Conservation (phyloP, 305 asterid genomes). For the Fraxinus nigra region DNA sequence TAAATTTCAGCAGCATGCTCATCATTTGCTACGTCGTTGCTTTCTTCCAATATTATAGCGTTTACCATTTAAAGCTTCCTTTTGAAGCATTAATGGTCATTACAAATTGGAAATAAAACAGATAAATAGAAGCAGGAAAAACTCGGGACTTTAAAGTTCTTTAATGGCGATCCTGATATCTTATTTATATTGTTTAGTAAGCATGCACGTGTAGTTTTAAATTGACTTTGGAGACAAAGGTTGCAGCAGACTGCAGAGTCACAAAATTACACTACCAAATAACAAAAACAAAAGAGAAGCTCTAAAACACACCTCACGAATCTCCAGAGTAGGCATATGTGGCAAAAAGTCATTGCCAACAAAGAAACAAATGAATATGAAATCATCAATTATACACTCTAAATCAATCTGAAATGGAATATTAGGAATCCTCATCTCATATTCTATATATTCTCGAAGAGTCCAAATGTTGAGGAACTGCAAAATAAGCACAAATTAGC, state of each 20-base stretch:
- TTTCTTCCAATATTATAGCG: background rate
- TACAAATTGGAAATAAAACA: background rate
- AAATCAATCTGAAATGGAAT: constrained; percentile 72
- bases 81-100: constrained; percentile 6
- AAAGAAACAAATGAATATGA: constrained; percentile 93
- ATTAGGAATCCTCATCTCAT: constrained; percentile 90
- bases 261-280: constrained; percentile 12
- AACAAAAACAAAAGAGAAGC: constrained; percentile 12
- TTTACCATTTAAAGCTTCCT: background rate
- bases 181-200: background rate
- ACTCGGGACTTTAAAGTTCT: background rate
- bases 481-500: constrained; percentile 29
- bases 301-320: constrained; percentile 81
- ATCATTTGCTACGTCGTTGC: background rate
- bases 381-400: constrained; percentile 89
- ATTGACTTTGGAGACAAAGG: background rate
- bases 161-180: constrained; percentile 10
- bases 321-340: constrained; percentile 99
- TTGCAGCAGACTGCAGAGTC: background rate
- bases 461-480: constrained; percentile 97
- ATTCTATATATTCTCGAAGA: constrained; percentile 90
- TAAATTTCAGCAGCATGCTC: background rate
- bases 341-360: constrained; percentile 99
- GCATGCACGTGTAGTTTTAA: constrained; percentile 2
- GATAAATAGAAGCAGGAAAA: background rate